Percentiles rank a stretch among this genome's conserved stretches.
These are phyloP conservation scores for Phlyctochytrium arcticum DNA, from an alignment of 192 early-diverging fungal genomes.

Conservation along the genomic window DNA sequence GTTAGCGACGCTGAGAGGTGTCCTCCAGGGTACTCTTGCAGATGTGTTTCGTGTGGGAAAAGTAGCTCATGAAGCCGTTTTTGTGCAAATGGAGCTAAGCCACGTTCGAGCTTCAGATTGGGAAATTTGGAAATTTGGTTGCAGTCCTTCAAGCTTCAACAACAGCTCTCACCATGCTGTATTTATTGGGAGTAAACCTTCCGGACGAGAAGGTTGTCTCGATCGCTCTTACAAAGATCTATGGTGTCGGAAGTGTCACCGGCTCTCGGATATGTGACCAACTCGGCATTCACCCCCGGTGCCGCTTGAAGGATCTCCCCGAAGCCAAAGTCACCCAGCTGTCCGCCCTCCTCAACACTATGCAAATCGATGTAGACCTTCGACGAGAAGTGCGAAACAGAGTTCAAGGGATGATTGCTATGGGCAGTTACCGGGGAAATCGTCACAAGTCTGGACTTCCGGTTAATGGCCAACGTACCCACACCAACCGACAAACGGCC, in stretches of 20 bases:
- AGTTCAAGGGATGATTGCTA: conserved; percentile 66
- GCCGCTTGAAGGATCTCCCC: conserved; percentile 81
- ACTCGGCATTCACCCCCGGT: conserved; percentile 78
- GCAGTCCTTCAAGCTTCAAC: not conserved
- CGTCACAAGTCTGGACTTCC: conserved; percentile 84
- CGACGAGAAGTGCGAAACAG: conserved; percentile 66
- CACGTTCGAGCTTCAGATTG: not conserved
- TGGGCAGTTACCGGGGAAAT: conserved; percentile 65
- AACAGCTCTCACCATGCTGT: conserved; percentile 58
- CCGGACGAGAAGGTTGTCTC: conserved; percentile 84
- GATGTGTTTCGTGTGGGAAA: too few relatives aligned
- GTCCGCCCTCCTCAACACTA: conserved; percentile 76
- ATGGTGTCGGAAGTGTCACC: conserved; percentile 82
- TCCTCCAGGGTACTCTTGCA: too few relatives aligned
- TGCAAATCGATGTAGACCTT: conserved; percentile 73
- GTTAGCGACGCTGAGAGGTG: too few relatives aligned
- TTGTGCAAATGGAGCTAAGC: not conserved
- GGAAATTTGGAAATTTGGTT: conserved; percentile 5
- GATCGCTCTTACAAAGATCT: conserved; percentile 82
- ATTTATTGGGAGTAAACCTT: conserved; percentile 91
- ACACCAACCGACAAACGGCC: conserved; percentile 82
- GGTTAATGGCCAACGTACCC: conserved; percentile 84
- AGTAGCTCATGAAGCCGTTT: too few relatives aligned
- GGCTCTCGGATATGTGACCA: conserved; percentile 67
- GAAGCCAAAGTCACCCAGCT: conserved; percentile 86